Base-by-base conservation (phyloP, 768 basidiomycete genomes). In the Mycena amicta region DNA sequence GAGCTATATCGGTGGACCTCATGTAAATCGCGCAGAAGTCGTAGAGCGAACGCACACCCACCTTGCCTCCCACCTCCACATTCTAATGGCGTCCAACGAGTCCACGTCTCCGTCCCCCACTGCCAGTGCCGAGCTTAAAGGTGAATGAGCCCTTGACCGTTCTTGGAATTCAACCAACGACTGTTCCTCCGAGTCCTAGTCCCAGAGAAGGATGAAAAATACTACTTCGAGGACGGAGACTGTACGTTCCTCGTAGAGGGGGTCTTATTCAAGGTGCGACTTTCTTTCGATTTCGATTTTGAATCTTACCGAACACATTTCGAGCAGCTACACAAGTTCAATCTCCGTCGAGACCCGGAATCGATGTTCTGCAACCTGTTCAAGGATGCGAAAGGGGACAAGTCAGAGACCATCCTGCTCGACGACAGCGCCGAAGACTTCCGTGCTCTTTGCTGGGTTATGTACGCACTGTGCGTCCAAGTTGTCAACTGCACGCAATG, bases 171-270 rank as follows among this genome's bases (percentile, higher is more conserved):
- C 33, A 37, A 8, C 8, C 8, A 37, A 18, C 8, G 8, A 18
- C 33, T 37, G 47, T 43, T 37, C 49, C 23, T 51, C 2, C n/a
- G n/a, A n/a, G 41, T 22, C 41, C 12, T 22, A 11, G 41, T 22
- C 20, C 41, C 41, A 6, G 20, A 5, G 12, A 25, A 49, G n/a
- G 47, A 49, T n/a, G 25, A 33, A 26, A 22, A 33, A 13, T 53
- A 53, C 29, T 53, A 31, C 52, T 53, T 53, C 23, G 52, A 53
- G 16, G 23, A 39, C 39, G 52, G 52, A 4, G 52, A 53, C 25
- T 53, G 52, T 25, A 43, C 27, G 4, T 53, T 53, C 52, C 40
- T 53, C 25, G 52, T 29, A 4, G 52, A 26, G 15, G 52, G 33
- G 3, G 52, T 53, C 25, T 20, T 53, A n/a, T 53, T 53, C 40